Evolutionary conservation across 495 filamentous ascomycete genomes (phyloP).

Genomic region (Penicillium psychrofluorescens): DNA sequence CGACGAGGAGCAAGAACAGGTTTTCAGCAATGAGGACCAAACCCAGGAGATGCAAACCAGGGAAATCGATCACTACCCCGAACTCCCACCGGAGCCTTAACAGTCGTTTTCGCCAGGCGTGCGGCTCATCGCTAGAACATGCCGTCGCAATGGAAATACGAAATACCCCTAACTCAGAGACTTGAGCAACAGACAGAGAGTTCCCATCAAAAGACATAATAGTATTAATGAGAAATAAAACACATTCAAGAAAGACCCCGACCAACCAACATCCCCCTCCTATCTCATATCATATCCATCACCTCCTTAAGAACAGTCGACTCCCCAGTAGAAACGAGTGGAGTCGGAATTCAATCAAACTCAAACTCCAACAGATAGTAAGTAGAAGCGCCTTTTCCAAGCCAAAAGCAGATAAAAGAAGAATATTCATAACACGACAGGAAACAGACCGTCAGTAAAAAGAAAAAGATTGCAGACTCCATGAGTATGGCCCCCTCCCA

Average conservation of each 20-base stretch:
- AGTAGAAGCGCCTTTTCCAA: slow-evolving; percentile 25
- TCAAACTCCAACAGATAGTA: slow-evolving; percentile 19
- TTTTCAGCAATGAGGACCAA: too few species aligned
- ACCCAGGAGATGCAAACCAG: too few species aligned
- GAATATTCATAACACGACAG: slow-evolving; percentile 17
- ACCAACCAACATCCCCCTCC: slow-evolving; percentile 2
- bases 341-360: slow-evolving; percentile 10
- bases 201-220: slow-evolving; percentile 15
- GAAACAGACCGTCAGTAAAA: too few species aligned
- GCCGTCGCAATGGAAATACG: too few species aligned
- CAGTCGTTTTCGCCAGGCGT: too few species aligned
- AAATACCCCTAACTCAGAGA: neutral
- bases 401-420: slow-evolving; percentile 12
- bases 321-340: slow-evolving; percentile 2
- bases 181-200: neutral
- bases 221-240: slow-evolving; percentile 17
- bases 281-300: neutral
- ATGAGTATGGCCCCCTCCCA: too few species aligned
- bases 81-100: too few species aligned
- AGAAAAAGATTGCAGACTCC: too few species aligned
- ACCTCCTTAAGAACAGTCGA: slow-evolving; percentile 9
- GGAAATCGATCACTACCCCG: neutral
- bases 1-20: too few species aligned
- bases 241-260: slow-evolving; percentile 12
- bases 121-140: too few species aligned